Evolutionary conservation across 768 basidiomycete genomes (phyloP).

Genomic region (Kondoa subrosea): DNA sequence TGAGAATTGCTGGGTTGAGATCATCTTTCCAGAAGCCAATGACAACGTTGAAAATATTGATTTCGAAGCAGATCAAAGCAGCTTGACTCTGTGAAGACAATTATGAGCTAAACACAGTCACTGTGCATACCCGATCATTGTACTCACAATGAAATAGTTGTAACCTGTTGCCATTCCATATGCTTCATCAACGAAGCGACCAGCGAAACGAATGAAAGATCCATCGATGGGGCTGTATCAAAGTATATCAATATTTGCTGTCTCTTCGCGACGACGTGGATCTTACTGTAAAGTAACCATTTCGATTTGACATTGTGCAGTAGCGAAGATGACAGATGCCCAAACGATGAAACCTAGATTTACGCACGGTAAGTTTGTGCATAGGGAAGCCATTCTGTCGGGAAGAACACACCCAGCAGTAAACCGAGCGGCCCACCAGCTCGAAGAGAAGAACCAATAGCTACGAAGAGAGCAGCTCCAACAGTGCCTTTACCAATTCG

Average conservation of each 20-base stretch:
- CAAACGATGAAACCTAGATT: background rate
- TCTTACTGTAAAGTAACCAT: constrained; percentile 12
- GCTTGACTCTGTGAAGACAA: constrained; percentile 8
- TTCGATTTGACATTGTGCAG: constrained; percentile 17
- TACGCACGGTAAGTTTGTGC: background rate
- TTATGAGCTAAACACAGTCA: constrained; percentile 9
- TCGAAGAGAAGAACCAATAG: constrained; percentile 10
- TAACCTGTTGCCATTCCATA: background rate
- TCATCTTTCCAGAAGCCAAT: constrained; percentile 15
- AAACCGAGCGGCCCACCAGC: constrained; percentile 14
- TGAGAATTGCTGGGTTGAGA: constrained; percentile 17
- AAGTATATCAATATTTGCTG: background rate
- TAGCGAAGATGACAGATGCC: constrained; percentile 12
- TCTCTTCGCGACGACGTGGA: background rate
- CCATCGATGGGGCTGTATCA: constrained; percentile 13
- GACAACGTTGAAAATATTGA: constrained; percentile 21
- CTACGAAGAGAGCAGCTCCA: constrained; percentile 10
- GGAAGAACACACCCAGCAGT: background rate
- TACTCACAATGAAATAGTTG: constrained; percentile 4
- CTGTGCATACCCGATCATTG: constrained; percentile 10
- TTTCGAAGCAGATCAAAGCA: constrained; percentile 18
- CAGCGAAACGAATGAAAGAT: constrained; percentile 15
- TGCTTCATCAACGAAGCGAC: background rate
- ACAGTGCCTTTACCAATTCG: background rate
- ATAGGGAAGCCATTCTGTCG: background rate